Base-by-base conservation (phyloP, 805 yeast genomes). In the Candida broadrunensis region DNA sequence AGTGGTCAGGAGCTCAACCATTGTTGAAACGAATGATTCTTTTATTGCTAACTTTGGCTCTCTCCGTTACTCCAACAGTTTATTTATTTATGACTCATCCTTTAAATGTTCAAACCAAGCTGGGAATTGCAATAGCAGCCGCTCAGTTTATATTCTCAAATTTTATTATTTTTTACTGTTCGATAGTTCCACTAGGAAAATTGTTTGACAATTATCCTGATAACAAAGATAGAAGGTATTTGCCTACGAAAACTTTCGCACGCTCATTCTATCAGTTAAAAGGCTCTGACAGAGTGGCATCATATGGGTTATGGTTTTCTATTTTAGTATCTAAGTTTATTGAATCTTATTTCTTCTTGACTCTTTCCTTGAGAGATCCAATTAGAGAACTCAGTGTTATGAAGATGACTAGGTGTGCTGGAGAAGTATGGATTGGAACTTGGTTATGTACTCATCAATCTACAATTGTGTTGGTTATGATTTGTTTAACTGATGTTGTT, bases 291-390 rank as follows among this genome's bases (percentile, higher is more conserved):
- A 64, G 65, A 35, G 63, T 80, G 43, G 77, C 88, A 3, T 86
- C 95, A 0, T 72, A 75, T 55, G 82, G 85, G 0, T 61, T 87
- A 43, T 85, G 95, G 89, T 30, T 76, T 16, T 73, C 78, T 1
- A 83, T 87, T 0, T 85, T 85, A 48, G 47, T 72, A 6, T 80
- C 86, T 2, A 87, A 87, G 54, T 80, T 82, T 48, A 56, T 78
- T 17, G 95, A 87, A 56, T 86, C 95, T 0, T 87, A 87, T 58
- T 85, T 84, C 59, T 87, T 85, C 50, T 63, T 87, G 47, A 82
- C 90, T 0, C 63, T 85, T 36, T 83, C 93, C 2, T 62, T 86
- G 41, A 73, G 80, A 42, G 93, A 83, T 48, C 89, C 95, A 0
- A 69, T 86, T 3, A 65, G 90, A 40, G 91, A 84, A 46, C 65